Evolutionary conservation across 1,284 basidiomycete genomes (phyloP), one percentile per base, ranked within the genome.

Genomic region (Puccinia novopanici): DNA sequence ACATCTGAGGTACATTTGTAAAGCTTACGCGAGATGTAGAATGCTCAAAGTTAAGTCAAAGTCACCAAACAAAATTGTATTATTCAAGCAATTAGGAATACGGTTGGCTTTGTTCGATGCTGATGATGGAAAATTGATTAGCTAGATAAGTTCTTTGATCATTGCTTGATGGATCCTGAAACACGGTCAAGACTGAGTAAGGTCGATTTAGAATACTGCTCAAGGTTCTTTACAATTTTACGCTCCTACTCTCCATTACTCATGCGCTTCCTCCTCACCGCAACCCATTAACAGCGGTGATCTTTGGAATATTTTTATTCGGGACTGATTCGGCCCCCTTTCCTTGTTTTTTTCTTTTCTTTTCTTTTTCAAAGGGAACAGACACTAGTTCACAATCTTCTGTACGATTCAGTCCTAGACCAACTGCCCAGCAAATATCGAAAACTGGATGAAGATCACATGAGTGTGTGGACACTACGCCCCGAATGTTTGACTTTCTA

Each of bases 61-160:
- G 54, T 37, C 45, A 72, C 30, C 37, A 12, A 6, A 54, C 1
- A 22, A 24, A 71, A 48, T 27, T 48, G 4, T 9, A 22, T 40
- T 48, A 34, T 4, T 34, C 34, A 34, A 2, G 34, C 34, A 34
- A 34, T 34, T 34, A 34, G 34, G 34, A n/a, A 61, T 40, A 6
- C 12, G 27, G 15, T 37, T 22, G 2, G 37, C 17, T 42, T 27
- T 68, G 2, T 42, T 34, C n/a, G 30, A 52, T 71, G 24, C 6
- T 54, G 27, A 37, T 52, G 70, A 57, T 34, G 13, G 30, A 19
- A n/a, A 30, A 52, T 30, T 13, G 27, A 19, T 48, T 42, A 79
- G 77, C 57, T 79, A 34, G 77, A 79, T 79, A 79, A 72, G 71
- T 79, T 61, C 55, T 79, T 79, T 59, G 77, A 79, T 72, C 55